Conservation (phyloP, 2,329 filamentous ascomycete species). For the Thermothelomyces thermophilus region DNA sequence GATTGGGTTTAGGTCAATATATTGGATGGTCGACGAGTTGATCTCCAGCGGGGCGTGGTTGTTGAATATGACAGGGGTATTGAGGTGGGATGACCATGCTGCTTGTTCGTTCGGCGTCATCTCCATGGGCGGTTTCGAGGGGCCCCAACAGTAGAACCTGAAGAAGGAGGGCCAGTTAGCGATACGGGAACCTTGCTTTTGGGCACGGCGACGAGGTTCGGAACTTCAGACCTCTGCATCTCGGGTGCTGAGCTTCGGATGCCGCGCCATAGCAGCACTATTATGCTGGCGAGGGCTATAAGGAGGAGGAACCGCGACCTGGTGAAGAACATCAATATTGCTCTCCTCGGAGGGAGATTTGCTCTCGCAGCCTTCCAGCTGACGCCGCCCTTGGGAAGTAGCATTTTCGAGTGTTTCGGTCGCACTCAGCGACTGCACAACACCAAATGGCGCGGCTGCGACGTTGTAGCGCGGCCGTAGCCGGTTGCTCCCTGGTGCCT, state of each 20-base stretch:
- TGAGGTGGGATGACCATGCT: slow-evolving; percentile 79
- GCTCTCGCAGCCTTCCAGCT: slow-evolving; percentile 88
- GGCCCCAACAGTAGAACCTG: slow-evolving; percentile 97
- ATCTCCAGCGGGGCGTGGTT: slow-evolving; percentile 82
- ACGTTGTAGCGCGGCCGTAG: slow-evolving; percentile 3
- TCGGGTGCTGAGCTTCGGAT: slow-evolving; percentile 74
- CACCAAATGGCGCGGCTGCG: slow-evolving; percentile 11
- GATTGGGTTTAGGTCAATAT: slow-evolving; percentile 79
- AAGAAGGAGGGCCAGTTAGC: slow-evolving; percentile 18
- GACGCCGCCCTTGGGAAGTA: slow-evolving; percentile 82
- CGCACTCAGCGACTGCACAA: slow-evolving; percentile 37
- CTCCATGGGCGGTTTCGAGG: slow-evolving; percentile 88
- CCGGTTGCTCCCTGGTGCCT: slow-evolving; percentile 8
- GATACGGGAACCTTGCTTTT: slow-evolving; percentile 9
- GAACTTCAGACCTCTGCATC: slow-evolving; percentile 71
- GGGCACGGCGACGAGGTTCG: neutral
- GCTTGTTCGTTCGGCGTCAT: slow-evolving; percentile 89
- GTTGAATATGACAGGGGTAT: slow-evolving; percentile 94
- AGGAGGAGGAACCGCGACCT: slow-evolving; percentile 72
- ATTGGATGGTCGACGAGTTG: slow-evolving; percentile 71
- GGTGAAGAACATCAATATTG: slow-evolving; percentile 63
- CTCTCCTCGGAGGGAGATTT: slow-evolving; percentile 69
- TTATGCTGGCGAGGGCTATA: slow-evolving; percentile 60
- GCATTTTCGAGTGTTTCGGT: slow-evolving; percentile 54
- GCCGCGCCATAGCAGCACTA: slow-evolving; percentile 83